Base-by-base conservation (phyloP, 441 rosid genomes). In the Jatropha podagrica region DNA sequence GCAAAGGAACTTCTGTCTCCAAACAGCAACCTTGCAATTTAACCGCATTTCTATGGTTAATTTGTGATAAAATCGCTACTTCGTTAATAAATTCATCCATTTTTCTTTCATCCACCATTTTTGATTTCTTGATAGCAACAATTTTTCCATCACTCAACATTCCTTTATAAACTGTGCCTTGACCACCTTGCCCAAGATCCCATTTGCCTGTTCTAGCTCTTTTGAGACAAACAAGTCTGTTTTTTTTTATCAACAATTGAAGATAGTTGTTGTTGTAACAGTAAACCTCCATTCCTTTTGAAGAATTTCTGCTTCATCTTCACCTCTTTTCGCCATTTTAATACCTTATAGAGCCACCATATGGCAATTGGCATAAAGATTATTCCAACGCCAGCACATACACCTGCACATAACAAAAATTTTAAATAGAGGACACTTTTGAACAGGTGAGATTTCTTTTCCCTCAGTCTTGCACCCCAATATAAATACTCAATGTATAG, bases 131-230 rank as follows among this genome's bases (percentile, higher is more conserved):
- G 8, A 70, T 56, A 7, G 73, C 73, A 15, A 56, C 73, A 8
- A 70, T 40, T 20, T 37, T 70, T 11, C 73, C 73, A 38, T 69
- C 73, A 32, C 60, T 18, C 23, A 23, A 23, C 23, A 23, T 23
- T 23, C 23, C 23, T 23, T 23, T 23, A 23, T 23, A 23, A 23
- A 69, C 73, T 3, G 73, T 70, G 32, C 73, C 73, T 55, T 70
- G 73, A 0, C 73, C 73, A 9, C 73, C 73, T 70, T 70, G 73
- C 1, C 73, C 73, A 18, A 70, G 64, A 70, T 56, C 40, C 73
- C 20, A 23, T 70, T 70, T 4, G 73, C 73, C 58, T 70, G 38
- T 49, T 55, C 73, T 12, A 70, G 60, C 64, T 70, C 73, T 18
- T 70, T 70, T 23, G 64, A 38, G 12, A 64, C 38, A 40, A 70